phyloP scores from a whole-genome alignment of 768 basidiomycete genomes.

The Suillus americanus region DNA sequence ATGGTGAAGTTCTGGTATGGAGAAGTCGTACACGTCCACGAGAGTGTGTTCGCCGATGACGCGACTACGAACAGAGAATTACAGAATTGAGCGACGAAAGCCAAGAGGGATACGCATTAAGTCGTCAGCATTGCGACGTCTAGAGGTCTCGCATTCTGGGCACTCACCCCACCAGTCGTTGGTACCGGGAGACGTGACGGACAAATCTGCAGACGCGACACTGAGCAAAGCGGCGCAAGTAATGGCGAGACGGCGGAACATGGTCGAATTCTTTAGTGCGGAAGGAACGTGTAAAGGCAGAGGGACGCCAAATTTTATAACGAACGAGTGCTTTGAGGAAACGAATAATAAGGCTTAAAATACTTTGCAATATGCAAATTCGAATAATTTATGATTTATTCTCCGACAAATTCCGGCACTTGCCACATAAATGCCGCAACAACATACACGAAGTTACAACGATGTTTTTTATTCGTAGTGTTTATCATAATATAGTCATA shows the following conservation, averaged over 20 bases:
- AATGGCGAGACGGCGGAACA: slow-evolving; percentile 35
- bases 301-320: slow-evolving; percentile 19
- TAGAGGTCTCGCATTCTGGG: not conserved
- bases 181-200: slow-evolving; percentile 45
- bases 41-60: slow-evolving; percentile 52
- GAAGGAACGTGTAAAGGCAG: slow-evolving; percentile 11
- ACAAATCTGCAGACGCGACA: slow-evolving; percentile 41
- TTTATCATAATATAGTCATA: slow-evolving; percentile 11
- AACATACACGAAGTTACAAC: not conserved
- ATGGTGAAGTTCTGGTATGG: slow-evolving; percentile 46
- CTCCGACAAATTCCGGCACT: slow-evolving; percentile 20
- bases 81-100: not conserved
- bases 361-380: not conserved
- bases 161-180: slow-evolving; percentile 63
- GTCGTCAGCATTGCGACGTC: not conserved
- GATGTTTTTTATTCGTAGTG: not conserved
- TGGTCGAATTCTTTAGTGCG: slow-evolving; percentile 19
- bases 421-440: not conserved
- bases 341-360: slow-evolving; percentile 15
- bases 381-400: slow-evolving; percentile 17
- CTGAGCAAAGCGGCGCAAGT: slow-evolving; percentile 39
- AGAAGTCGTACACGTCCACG: slow-evolving; percentile 54
- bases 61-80: slow-evolving; percentile 43
- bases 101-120: not conserved
- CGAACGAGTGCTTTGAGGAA: slow-evolving; percentile 17